These are phyloP conservation scores for Patellaria atrata DNA, from an alignment of 495 filamentous ascomycete genomes.

Conservation along the genomic window DNA sequence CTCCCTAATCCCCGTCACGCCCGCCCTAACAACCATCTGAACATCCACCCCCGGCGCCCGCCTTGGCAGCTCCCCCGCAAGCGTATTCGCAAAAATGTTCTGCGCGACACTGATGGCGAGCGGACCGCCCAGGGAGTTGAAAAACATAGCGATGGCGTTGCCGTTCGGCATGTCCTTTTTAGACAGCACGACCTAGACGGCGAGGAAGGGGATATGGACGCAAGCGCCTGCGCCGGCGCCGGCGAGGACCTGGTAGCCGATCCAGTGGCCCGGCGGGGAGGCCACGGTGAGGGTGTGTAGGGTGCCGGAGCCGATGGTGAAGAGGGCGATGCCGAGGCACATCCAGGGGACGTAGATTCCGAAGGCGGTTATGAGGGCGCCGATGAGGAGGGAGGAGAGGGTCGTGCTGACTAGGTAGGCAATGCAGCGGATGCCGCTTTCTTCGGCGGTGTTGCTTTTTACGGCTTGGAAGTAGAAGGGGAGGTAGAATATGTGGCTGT, in stretches of 20 bases:
- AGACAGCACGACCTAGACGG: conserved; percentile 22
- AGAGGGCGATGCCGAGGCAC: conserved; percentile 17
- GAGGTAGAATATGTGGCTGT: conserved; percentile 26
- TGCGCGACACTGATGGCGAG: conserved; percentile 24
- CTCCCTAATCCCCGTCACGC: conserved; percentile 24
- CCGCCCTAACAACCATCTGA: conserved; percentile 17
- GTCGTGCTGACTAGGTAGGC: conserved; percentile 23
- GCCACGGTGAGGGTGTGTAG: conserved; percentile 22
- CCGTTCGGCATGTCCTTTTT: conserved; percentile 26
- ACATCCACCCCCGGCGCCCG: conserved; percentile 20
- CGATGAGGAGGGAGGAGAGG: conserved; percentile 17
- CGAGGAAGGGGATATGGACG: conserved; percentile 26
- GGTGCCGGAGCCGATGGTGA: conserved; percentile 20
- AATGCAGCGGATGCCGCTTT: conserved; percentile 24
- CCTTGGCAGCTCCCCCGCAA: conserved; percentile 15
- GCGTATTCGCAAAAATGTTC: conserved; percentile 26
- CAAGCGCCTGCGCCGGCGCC: conserved; percentile 21
- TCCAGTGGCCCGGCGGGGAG: conserved; percentile 17
- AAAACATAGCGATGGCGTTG: conserved; percentile 26
- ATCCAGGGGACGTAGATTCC: conserved; percentile 25
- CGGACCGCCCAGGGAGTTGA: conserved; percentile 27
- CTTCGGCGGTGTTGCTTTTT: conserved; percentile 22
- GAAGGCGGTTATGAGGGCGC: conserved; percentile 17
- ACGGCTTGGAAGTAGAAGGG: conserved; percentile 30
- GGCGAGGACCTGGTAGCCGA: conserved; percentile 26